Percentiles rank a stretch among this genome's conserved stretches.
Evolutionary conservation across 2,329 filamentous ascomycete species (phyloP).

Genomic region (Cytospora paraplurivora): DNA sequence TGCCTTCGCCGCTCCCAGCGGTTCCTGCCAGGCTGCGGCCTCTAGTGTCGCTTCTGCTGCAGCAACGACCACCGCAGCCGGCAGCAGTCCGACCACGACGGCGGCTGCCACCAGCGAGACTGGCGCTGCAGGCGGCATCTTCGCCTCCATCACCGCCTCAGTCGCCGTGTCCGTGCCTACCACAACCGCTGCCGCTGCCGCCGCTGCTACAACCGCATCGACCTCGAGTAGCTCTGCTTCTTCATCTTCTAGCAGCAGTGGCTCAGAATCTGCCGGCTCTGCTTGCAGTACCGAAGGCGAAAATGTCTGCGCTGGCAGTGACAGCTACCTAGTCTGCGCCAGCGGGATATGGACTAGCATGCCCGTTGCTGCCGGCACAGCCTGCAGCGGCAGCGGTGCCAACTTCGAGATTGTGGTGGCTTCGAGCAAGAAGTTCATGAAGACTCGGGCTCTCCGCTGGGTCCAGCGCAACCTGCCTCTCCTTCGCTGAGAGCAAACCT

Average conservation of each 20-base stretch:
- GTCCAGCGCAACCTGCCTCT: constrained; percentile 11
- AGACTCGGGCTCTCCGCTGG: constrained; percentile 20
- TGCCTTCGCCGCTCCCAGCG: constrained; percentile 37
- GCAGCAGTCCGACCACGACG: constrained; percentile 32
- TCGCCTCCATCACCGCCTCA: constrained; percentile 39
- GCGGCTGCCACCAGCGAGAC: constrained; percentile 29
- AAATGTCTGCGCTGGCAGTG: constrained; percentile 53
- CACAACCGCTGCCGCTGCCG: constrained; percentile 28
- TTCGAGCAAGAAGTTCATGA: constrained; percentile 31
- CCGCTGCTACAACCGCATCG: constrained; percentile 22
- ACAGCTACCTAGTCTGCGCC: constrained; percentile 55
- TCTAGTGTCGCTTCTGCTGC: background rate
- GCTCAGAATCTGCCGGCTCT: constrained; percentile 44
- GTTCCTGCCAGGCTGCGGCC: constrained; percentile 26
- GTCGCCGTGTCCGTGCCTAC: constrained; percentile 26
- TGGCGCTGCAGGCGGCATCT: constrained; percentile 42
- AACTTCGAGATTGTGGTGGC: constrained; percentile 33
- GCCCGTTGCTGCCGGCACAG: constrained; percentile 48
- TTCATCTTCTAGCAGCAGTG: constrained; percentile 31
- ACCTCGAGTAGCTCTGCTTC: constrained; percentile 29
- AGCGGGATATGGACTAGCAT: constrained; percentile 48
- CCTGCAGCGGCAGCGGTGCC: constrained; percentile 44
- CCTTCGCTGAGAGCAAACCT: constrained; percentile 10
- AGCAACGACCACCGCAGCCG: constrained; percentile 23
- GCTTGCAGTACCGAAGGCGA: constrained; percentile 50